Conservation (phyloP, 225 moss, liverwort and hornwort species). For the Sphagnum tenellum region DNA sequence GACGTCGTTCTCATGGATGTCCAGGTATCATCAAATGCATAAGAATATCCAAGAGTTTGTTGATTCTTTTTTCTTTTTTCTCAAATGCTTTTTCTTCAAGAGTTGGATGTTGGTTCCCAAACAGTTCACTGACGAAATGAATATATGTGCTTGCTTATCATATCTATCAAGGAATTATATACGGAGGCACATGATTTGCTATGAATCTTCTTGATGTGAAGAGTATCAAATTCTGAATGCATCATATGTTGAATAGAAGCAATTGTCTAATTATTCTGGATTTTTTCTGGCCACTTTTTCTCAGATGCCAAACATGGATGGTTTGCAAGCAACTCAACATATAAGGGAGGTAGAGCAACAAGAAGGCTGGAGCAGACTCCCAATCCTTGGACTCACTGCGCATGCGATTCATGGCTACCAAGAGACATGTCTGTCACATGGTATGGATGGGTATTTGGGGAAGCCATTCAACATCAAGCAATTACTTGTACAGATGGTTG, state of each 20-base stretch:
- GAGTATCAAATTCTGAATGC: no score
- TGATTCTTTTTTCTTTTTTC: not conserved
- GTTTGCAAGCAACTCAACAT: slow-evolving; percentile 30
- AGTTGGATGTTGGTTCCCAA: no score
- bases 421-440: slow-evolving; percentile 35
- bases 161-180: no score
- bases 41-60: not conserved
- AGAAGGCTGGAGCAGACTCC: slow-evolving; percentile 30
- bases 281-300: not conserved
- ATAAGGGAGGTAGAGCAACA: slow-evolving; percentile 24
- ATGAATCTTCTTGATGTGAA: not conserved
- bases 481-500: slow-evolving; percentile 15
- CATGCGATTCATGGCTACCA: slow-evolving; percentile 51
- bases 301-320: slow-evolving; percentile 57
- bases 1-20: slow-evolving; percentile 77
- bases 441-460: slow-evolving; percentile 52
- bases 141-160: no score
- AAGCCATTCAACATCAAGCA: slow-evolving; percentile 64
- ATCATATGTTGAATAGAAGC: no score
- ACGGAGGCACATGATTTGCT: no score
- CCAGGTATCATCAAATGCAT: slow-evolving; percentile 26
- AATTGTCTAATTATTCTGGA: no score
- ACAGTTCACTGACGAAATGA: no score
- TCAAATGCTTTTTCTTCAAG: not conserved
- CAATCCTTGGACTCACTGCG: slow-evolving; percentile 40